A percentile compares a stretch with the other conserved stretches of the same genome.
Evolutionary conservation across 2,329 filamentous ascomycete genomes (phyloP).

Genomic region (Metarhizium humberi): DNA sequence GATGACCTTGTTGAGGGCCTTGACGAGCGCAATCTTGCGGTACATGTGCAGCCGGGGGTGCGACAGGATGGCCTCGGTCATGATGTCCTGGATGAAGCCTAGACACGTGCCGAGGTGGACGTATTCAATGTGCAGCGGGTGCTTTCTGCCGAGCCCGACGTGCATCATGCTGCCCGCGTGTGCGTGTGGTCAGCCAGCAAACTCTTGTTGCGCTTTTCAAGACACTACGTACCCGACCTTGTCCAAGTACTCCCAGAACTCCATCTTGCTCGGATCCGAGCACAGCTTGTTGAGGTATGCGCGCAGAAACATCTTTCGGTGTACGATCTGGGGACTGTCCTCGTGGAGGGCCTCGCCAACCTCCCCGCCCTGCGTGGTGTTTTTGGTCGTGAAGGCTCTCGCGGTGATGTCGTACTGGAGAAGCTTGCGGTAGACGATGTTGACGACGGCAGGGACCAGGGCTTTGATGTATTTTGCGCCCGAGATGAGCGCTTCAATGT

Average conservation of each 20-base stretch:
- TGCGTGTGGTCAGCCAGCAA: neutral
- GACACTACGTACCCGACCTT: conserved; percentile 57
- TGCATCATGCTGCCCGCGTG: conserved; percentile 60
- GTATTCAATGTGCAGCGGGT: conserved; percentile 72
- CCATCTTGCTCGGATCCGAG: conserved; percentile 63
- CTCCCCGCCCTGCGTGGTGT: conserved; percentile 56
- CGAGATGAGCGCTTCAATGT: conserved; percentile 59
- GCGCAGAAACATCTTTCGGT: conserved; percentile 69
- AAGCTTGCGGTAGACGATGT: conserved; percentile 77
- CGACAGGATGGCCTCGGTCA: conserved; percentile 66
- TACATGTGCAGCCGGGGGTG: conserved; percentile 57
- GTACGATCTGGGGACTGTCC: conserved; percentile 63
- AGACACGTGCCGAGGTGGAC: conserved; percentile 66
- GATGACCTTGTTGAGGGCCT: conserved; percentile 70
- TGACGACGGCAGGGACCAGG: conserved; percentile 75
- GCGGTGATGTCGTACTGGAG: conserved; percentile 76
- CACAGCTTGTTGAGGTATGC: conserved; percentile 69
- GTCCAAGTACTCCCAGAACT: conserved; percentile 77
- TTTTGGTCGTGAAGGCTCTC: conserved; percentile 58
- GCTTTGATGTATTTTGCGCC: conserved; percentile 71
- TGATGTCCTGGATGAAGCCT: conserved; percentile 67
- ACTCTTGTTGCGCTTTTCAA: neutral
- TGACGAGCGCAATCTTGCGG: conserved; percentile 64
- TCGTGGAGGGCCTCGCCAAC: conserved; percentile 56
- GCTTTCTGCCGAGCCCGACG: conserved; percentile 61